Base-by-base conservation (phyloP, 495 filamentous ascomycete genomes). In the Daldinia concentrica region DNA sequence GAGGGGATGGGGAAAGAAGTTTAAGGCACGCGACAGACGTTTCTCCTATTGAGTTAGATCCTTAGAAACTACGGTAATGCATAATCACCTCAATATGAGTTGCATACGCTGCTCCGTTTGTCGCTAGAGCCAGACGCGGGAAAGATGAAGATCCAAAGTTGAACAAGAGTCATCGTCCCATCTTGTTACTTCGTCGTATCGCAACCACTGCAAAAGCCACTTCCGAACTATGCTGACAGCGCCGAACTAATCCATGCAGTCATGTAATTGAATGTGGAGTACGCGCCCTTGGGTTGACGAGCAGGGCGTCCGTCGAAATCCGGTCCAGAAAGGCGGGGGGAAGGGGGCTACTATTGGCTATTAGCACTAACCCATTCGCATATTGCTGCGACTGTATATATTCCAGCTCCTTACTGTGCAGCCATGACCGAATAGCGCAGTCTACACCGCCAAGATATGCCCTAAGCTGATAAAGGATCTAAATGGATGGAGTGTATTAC, bases 251-350 rank as follows among this genome's bases (percentile, higher is more conserved):
- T 26, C 65, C 70, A 68, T 69, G 64, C 51, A 68, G 62, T 43
- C 69, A 57, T 68, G 70, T 62, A 65, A 64, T 27, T 56, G 32
- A 57, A 30, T 63, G 75, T 75, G 75, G 75, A 73, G 75, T 52
- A 43, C 60, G 64, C 75, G 75, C 75, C 75, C 75, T 77, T 77
- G 62, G 66, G 58, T 75, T 77, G 76, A 77, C 76, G 74, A 74
- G 73, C 65, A 72, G 76, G 73, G 73, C 75, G 73, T 72, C 41
- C 58, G 62, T 75, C 61, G 62, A 69, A 43, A 48, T 48, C 43
- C 43, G 15, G 41, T 8, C 17, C 41, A 48, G 32, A 62, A 68
- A 59, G 69, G 65, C 58, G 64, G 73, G 60, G 59, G 54, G 43
- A 30, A 50, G 51, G 52, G 60, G 17, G 30, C 3, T 57, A 32